A percentile compares a stretch with the other conserved stretches of the same genome.
These are phyloP conservation scores for Pugionium dolabratum DNA, from an alignment of 345 rosid species.

Conservation along the genomic window DNA sequence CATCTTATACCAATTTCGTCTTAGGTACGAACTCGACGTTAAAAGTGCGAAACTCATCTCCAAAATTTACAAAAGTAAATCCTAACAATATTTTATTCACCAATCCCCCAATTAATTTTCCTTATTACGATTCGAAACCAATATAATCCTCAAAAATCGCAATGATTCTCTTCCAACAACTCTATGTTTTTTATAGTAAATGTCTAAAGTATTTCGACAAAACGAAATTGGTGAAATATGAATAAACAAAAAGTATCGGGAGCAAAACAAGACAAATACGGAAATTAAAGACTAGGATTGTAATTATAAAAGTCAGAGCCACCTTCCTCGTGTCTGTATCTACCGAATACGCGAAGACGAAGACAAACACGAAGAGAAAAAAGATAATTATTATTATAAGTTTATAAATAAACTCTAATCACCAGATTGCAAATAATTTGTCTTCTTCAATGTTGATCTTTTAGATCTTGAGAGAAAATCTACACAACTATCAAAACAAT, in stretches of 20 bases:
- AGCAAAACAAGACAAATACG: not conserved
- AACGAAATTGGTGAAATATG: slow-evolving; percentile 2
- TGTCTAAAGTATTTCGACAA: not conserved
- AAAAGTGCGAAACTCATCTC: too few relatives aligned
- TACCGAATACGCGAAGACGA: slow-evolving; percentile 26
- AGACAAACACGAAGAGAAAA: slow-evolving; percentile 28
- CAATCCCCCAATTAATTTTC: not conserved
- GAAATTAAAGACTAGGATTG: not conserved
- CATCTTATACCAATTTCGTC: too few relatives aligned
- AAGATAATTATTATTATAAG: not conserved
- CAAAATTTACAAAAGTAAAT: not conserved
- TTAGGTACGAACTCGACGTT: too few relatives aligned
- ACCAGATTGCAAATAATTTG: not conserved
- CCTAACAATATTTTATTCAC: not conserved
- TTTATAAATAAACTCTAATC: slow-evolving; percentile 14
- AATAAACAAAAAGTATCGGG: not conserved
- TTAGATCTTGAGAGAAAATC: slow-evolving; percentile 27
- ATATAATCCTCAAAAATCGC: not conserved
- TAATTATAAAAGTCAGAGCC: slow-evolving; percentile 36
- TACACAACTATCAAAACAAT: not conserved
- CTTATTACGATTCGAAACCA: not conserved
- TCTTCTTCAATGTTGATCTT: slow-evolving; percentile 14
- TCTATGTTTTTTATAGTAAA: not conserved
- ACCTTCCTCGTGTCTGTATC: slow-evolving; percentile 32
- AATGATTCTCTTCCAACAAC: slow-evolving; percentile 4